Percentiles rank a stretch among this genome's conserved stretches.
Conservation (phyloP, 129 eudicot species). For the Dittrichia graveolens region DNA sequence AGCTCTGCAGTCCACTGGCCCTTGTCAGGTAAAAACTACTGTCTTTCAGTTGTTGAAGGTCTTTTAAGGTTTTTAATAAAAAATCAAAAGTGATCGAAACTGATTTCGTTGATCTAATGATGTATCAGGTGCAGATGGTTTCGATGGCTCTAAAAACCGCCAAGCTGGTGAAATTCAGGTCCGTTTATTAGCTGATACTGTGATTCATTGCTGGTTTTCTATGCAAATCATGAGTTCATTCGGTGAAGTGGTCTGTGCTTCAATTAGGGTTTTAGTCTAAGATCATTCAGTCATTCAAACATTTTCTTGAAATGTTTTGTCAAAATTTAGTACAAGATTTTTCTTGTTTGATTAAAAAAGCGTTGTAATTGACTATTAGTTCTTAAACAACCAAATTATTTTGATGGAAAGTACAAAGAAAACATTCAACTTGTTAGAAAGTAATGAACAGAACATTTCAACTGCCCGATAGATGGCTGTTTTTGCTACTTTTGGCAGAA, state of each 20-base stretch:
- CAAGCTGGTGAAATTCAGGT: conserved; percentile 65
- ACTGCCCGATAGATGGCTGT: neutral
- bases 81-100: neutral
- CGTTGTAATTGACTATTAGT: neutral
- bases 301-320: neutral
- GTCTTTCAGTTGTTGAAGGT: conserved; percentile 32
- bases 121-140: conserved; percentile 33
- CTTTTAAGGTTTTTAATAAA: conserved; percentile 24
- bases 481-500: conserved; percentile 16
- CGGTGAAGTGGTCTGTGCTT: neutral
- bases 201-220: conserved; percentile 1
- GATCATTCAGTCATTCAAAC: neutral
- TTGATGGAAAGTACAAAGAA: neutral
- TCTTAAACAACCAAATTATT: neutral
- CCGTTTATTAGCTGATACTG: conserved; percentile 1
- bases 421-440: neutral
- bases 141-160: conserved; percentile 36
- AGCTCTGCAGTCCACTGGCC: conserved; percentile 54
- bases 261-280: neutral
- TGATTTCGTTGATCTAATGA: conserved; percentile 24
- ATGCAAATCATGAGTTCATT: conserved; percentile 4
- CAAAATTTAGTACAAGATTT: conserved; percentile 1
- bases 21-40: conserved; percentile 43
- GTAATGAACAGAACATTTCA: neutral
- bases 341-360: neutral